Conservation (phyloP, 495 filamentous ascomycete species). For the Penicillium cosmopolitanum region DNA sequence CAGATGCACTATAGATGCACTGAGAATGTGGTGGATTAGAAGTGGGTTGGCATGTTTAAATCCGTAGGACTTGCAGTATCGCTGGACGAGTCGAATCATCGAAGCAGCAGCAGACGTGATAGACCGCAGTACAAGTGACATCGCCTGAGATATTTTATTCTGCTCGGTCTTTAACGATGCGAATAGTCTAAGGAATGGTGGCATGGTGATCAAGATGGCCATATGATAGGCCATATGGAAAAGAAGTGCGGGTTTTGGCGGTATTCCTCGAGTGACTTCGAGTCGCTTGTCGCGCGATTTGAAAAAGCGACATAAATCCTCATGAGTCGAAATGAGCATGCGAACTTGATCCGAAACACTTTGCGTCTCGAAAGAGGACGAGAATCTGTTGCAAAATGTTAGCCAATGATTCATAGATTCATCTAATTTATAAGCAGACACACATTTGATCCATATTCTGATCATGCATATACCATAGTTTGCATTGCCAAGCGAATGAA, state of each 20-base stretch:
- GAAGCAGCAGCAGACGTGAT: conserved; percentile 13
- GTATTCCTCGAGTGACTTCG: background rate
- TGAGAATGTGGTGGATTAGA: conserved; percentile 16
- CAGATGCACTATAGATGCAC: conserved; percentile 16
- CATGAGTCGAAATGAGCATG: conserved; percentile 4
- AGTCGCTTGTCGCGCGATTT: conserved; percentile 7
- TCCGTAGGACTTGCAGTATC: conserved; percentile 7
- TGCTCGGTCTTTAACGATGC: background rate
- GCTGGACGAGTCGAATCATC: conserved; percentile 16
- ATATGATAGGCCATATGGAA: conserved; percentile 20
- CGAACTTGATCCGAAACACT: conserved; percentile 4
- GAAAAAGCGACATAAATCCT: conserved; percentile 3
- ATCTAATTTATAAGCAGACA: background rate
- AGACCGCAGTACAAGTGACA: conserved; percentile 12
- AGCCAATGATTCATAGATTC: background rate
- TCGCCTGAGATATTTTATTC: background rate
- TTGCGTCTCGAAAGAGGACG: conserved; percentile 5
- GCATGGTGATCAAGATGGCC: conserved; percentile 16
- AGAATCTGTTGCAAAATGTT: conserved; percentile 1
- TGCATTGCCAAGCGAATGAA: conserved; percentile 21
- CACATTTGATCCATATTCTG: conserved; percentile 21
- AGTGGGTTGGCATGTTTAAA: conserved; percentile 14
- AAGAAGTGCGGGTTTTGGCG: conserved; percentile 12
- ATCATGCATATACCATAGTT: conserved; percentile 20
- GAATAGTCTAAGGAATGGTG: conserved; percentile 12